Base-by-base conservation (phyloP, 2,329 filamentous ascomycete genomes). In the Hypoxylon sp. region DNA sequence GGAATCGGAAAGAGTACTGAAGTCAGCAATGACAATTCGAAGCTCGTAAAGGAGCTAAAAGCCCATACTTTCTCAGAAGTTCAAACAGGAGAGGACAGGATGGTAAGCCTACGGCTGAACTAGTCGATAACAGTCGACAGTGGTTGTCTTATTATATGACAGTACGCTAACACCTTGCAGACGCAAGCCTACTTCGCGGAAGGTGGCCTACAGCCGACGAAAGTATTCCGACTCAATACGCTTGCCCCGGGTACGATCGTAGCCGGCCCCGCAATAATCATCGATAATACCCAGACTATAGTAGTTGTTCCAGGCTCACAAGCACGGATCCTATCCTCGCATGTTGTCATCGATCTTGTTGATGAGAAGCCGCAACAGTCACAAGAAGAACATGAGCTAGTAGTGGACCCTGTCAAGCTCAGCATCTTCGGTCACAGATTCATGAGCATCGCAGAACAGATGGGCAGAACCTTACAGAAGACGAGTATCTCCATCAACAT, bases 381-480 rank as follows among this genome's bases (percentile, higher is more conserved):
- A 88, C 39, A 85, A 88, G 62, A 82, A 87, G 56, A 91, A 87
- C 66, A 68, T 26, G 64, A 76, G 39, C 72, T 56, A 84, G 82
- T 86, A 26, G 87, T 92, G 0, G 89, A 93, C 71, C 91, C 90
- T 0, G 90, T 94, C 68, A 84, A 91, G 75, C 82, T 94, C 1
- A 90, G 87, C 68, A 89, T 94, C 61, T 94, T 94, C 71, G 89
- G 88, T 0, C 90, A 94, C 74, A 84, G 91, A 2, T 94, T 94
- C 78, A 94, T 94, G 91, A 88, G 89, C 2, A 92, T 94, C 65
- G 91, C 91, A 0, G 91, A 94, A 75, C 91, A 94, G 72, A 94
- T 94, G 91, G 91, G 91, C 0, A 83, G 89, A 53, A 89, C 90
- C 3, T 77, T 94, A n/a, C 90, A 93, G 72, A 93, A 93, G 78